These are phyloP conservation scores for Helenozyma baotianmanensis DNA, from an alignment of 805 yeast species.

Conservation along the genomic window DNA sequence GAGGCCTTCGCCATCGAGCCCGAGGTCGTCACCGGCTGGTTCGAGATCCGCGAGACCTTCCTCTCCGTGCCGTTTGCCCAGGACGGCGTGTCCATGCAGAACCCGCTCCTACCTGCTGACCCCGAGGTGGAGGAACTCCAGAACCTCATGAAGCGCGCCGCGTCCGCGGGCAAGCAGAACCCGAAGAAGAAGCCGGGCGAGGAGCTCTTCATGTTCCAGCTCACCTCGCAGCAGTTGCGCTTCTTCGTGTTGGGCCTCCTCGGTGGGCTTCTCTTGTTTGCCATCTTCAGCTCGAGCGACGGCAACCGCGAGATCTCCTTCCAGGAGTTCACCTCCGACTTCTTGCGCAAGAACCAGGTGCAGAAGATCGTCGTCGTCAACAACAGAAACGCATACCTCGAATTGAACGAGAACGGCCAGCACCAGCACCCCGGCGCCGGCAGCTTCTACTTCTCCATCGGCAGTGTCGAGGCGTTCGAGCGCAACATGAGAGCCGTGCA, in stretches of 20 bases:
- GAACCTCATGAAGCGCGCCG: conserved; percentile 4
- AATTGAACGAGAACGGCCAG: conserved; percentile 57
- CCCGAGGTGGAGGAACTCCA: conserved; percentile 1
- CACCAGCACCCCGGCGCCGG: conserved; percentile 38
- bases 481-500: conserved; percentile 72
- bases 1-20: conserved; percentile 11
- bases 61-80: conserved; percentile 19
- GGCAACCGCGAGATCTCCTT: conserved; percentile 61
- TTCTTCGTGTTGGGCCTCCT: conserved; percentile 30
- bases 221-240: conserved; percentile 20
- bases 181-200: conserved; percentile 5
- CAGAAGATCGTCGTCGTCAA: conserved; percentile 71
- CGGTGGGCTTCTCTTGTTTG: conserved; percentile 23
- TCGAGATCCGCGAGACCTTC: conserved; percentile 24
- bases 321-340: conserved; percentile 82
- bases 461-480: conserved; percentile 87
- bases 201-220: conserved; percentile 18
- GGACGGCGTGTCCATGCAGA: conserved; percentile 6
- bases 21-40: conserved; percentile 24
- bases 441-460: conserved; percentile 63
- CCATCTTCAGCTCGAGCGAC: conserved; percentile 19
- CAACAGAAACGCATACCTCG: conserved; percentile 68
- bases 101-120: not conserved
- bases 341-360: conserved; percentile 75
- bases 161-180: conserved; percentile 3